Base-by-base conservation (phyloP, 306 rosid species). In the Medicago ruthenica region DNA sequence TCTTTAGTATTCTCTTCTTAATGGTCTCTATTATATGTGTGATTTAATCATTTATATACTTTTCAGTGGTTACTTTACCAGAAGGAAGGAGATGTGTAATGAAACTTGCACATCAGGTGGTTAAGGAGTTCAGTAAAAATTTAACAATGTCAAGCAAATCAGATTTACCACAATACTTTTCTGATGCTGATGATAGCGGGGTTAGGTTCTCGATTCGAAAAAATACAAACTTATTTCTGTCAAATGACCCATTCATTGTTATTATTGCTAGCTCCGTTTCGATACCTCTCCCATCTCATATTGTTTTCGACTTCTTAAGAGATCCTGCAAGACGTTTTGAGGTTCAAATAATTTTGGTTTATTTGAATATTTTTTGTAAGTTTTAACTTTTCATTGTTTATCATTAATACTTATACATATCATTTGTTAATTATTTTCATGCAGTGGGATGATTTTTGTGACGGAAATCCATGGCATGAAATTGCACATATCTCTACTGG, bases 371-470 rank as follows among this genome's bases (percentile, higher is more conserved):
- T 60, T 3, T 40, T 45, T 22, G 2, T 66, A 31, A 76, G 8
- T 36, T 21, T 17, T 20, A 21, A 55, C 14, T 3, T 31, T 57
- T 55, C 6, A 59, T 47, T 47, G 12, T 5, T 34, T 5, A 5
- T 34, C 1, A 34, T 34, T 34, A 34, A 34, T 34, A 34, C 37
- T 4, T 34, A 2, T 10, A 34, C 37, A 34, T 34, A 2, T 10
- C 15, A 5, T 9, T 31, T 39, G 1, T 50, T 63, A 18, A 47
- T 47, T 47, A 48, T 8, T 21, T 20, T 79, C 3, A 58, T 36
- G 24, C 51, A 93, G 95, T 90, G 98, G 97, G 98, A 92, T 77
- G 71, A 76, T 51, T 78, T 87, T 31, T 83, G 81, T 18, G 9
- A 6, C 60, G 86, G 80, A 44, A 51, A 76, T 54, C 79, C 83